Conservation (phyloP, 495 filamentous ascomycete species). For the Extremus antarcticus region DNA sequence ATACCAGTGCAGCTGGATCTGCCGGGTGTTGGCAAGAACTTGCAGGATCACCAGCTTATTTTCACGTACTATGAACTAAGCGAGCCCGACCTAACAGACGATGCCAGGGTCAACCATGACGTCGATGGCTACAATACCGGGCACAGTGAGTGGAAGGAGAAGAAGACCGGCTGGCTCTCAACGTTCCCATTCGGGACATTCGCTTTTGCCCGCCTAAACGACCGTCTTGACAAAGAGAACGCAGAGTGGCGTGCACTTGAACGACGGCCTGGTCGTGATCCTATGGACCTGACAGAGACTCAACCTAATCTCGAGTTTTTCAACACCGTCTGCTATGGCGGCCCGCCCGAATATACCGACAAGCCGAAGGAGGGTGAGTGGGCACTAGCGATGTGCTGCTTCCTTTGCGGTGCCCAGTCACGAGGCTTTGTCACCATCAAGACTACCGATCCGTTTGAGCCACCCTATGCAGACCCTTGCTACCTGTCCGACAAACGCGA, state of each 20-base stretch:
- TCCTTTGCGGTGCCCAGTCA: too few species aligned
- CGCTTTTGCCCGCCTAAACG: constrained; percentile 41
- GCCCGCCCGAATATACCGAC: too few species aligned
- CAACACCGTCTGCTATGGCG: constrained; percentile 40
- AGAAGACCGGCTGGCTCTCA: constrained; percentile 40
- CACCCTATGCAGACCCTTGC: constrained; percentile 41
- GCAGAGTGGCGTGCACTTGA: constrained; percentile 34
- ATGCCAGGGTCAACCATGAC: constrained; percentile 33
- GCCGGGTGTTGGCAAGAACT: constrained; percentile 16
- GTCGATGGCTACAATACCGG: constrained; percentile 31
- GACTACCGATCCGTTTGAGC: constrained; percentile 29
- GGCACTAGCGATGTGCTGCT: too few species aligned
- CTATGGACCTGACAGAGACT: constrained; percentile 38
- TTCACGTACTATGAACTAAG: constrained; percentile 43
- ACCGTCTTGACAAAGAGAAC: constrained; percentile 38
- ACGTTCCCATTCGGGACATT: constrained; percentile 45
- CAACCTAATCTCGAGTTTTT: constrained; percentile 46
- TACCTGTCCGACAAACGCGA: constrained; percentile 41
- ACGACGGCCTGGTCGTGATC: constrained; percentile 37
- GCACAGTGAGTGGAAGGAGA: constrained; percentile 37
- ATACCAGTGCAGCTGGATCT: constrained; percentile 9
- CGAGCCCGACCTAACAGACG: constrained; percentile 35
- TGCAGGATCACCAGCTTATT: constrained; percentile 18
- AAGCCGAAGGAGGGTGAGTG: too few species aligned
- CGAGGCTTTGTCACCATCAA: too few species aligned